Base-by-base conservation (phyloP, 2,329 filamentous ascomycete species). In the Nectriaceae sp. region DNA sequence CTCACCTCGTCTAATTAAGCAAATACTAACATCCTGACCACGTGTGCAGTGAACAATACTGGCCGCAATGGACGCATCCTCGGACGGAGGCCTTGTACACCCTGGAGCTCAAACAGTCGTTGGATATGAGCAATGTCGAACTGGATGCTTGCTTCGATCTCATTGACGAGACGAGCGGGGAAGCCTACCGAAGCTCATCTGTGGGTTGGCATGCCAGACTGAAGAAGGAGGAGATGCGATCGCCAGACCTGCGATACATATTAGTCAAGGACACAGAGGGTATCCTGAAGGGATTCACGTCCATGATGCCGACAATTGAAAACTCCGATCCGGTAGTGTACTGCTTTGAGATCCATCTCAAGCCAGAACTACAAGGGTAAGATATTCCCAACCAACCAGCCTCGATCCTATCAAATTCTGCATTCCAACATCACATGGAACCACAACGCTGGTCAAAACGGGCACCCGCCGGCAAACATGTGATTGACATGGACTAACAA, bases 291-390 rank as follows among this genome's bases (percentile, higher is more conserved):
- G 83, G 75, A 4, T 87, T 89, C 59, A 75, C 79, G 1, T 88
- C 84, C n/a, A 73, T 89, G 60, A 85, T 88, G 84, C 78, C 87
- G n/a, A 87, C 84, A 2, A 80, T 80, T 59, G 87, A 90, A 62
- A 82, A 85, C 52, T 76, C 77, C 2, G 70, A 82, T 49, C 75
- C 83, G 0, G 87, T 91, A 2, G 64, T 90, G 18, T 93, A 91
- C 66, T 85, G 88, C 65, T 93, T 91, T 65, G 88, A 93, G 69
- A 82, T 93, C 29, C 88, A 93, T 62, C 76, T 92, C 3, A 68
- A 73, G 31, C 69, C 75, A 1, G 68, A 73, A 2, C 64, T 88
- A 4, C 79, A 81, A 56, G 77, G 84, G 71, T 82, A 65, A 53
- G 70, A 44, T 42, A 15, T 26, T 22, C 29, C 40, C 31, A 42